phyloP scores from a whole-genome alignment of 768 basidiomycete genomes.

The Megacollybia marginata region DNA sequence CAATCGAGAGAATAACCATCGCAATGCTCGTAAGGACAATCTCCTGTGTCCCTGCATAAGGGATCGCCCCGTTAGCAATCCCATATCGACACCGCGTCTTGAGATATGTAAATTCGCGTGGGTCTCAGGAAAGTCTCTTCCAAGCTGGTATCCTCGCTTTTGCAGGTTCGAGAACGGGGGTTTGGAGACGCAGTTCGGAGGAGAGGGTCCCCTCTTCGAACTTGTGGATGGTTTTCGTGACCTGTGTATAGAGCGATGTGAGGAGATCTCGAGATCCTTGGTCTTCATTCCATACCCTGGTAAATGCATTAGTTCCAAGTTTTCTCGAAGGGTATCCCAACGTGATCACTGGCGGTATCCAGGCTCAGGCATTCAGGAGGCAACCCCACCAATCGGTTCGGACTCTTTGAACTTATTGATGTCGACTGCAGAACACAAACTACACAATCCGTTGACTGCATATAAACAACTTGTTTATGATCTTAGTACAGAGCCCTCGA shows the following conservation, averaged over 20 bases:
- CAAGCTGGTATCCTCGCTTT: slow-evolving; percentile 3
- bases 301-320: no score
- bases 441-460: no score
- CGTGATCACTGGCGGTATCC: no score
- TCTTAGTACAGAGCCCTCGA: no score
- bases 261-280: slow-evolving; percentile 11
- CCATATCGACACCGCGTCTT: slow-evolving; percentile 11
- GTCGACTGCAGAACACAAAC: no score
- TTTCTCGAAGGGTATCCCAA: no score
- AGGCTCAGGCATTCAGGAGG: no score
- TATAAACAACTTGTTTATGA: no score
- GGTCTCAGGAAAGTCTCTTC: slow-evolving; percentile 13
- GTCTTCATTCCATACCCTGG: no score
- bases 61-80: slow-evolving; percentile 3
- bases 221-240: slow-evolving; percentile 10
- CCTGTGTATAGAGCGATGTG: slow-evolving; percentile 14
- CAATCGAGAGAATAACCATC: slow-evolving; percentile 9
- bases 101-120: slow-evolving; percentile 14
- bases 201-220: slow-evolving; percentile 9
- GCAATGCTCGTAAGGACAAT: slow-evolving; percentile 9
- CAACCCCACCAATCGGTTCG: no score
- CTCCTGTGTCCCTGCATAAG: slow-evolving; percentile 11
- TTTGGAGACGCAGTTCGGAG: slow-evolving; percentile 14
- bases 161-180: slow-evolving; percentile 2
- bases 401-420: no score